A percentile compares a stretch with the other conserved stretches of the same genome.
phyloP scores from a whole-genome alignment of 1,284 basidiomycete genomes.

The Lentinula novae-zelandiae region DNA sequence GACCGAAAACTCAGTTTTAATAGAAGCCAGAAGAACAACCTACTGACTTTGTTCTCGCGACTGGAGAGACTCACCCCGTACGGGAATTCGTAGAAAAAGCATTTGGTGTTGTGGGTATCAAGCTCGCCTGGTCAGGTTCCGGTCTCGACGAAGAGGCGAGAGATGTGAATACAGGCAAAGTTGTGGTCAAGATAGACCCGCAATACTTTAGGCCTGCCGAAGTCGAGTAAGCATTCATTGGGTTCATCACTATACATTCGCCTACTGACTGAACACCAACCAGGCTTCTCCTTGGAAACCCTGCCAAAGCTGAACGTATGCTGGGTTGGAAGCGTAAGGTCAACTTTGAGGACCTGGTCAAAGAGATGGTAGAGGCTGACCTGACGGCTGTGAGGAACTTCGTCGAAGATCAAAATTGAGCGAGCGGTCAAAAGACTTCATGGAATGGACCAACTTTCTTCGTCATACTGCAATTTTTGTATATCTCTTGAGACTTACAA shows the following conservation, averaged over 20 bases:
- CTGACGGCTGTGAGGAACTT: constrained; percentile 65
- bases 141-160: constrained; percentile 76
- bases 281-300: constrained; percentile 77
- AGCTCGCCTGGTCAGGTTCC: constrained; percentile 71
- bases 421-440: neutral
- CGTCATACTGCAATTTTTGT: neutral
- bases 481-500: neutral
- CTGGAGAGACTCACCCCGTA: constrained; percentile 88
- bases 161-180: constrained; percentile 60
- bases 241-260: neutral
- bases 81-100: constrained; percentile 87
- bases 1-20: neutral
- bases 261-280: neutral
- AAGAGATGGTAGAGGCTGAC: constrained; percentile 86
- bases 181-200: constrained; percentile 77
- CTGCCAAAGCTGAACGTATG: constrained; percentile 77
- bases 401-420: constrained; percentile 76
- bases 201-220: constrained; percentile 87
- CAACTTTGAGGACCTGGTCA: constrained; percentile 76
- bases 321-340: constrained; percentile 87
- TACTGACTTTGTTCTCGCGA: constrained; percentile 89
- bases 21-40: constrained; percentile 44
- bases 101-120: constrained; percentile 64
- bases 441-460: neutral
- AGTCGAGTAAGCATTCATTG: constrained; percentile 68